Percentiles rank a stretch among this genome's conserved stretches.
These are phyloP conservation scores for Digitaria exilis DNA, from an alignment of 202 grass and related monocot genomes.

Conservation along the genomic window DNA sequence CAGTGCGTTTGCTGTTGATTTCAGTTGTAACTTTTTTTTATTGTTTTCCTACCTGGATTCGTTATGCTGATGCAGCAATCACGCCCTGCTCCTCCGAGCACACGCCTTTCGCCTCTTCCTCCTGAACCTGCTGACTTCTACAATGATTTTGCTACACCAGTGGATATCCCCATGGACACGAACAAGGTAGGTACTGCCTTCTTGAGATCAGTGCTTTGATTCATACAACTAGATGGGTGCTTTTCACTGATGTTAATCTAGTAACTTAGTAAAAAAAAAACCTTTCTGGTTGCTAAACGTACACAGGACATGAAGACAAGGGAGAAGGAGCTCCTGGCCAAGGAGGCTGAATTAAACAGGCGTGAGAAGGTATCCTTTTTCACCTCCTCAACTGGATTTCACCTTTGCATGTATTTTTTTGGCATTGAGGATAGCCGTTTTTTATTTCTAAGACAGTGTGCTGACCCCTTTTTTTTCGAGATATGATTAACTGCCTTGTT, in stretches of 20 bases:
- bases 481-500: background rate
- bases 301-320: conserved; percentile 61
- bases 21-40: background rate
- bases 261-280: conserved; percentile 14
- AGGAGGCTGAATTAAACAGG: conserved; percentile 59
- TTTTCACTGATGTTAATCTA: background rate
- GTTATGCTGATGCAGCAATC: conserved; percentile 37
- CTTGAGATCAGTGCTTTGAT: background rate
- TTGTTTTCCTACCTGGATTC: background rate
- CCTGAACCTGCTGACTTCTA: conserved; percentile 79
- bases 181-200: conserved; percentile 52
- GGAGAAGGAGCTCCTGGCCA: conserved; percentile 63
- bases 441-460: background rate
- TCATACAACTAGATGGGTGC: background rate
- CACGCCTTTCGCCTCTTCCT: conserved; percentile 65
- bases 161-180: conserved; percentile 67
- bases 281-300: background rate
- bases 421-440: background rate
- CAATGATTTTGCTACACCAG: conserved; percentile 51
- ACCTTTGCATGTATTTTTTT: background rate
- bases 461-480: fast-evolving
- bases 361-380: conserved; percentile 64
- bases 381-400: background rate
- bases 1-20: background rate
- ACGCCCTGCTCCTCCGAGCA: conserved; percentile 59